These are phyloP conservation scores for Sparassis latifolia DNA, from an alignment of 1,284 basidiomycete species.

Conservation along the genomic window DNA sequence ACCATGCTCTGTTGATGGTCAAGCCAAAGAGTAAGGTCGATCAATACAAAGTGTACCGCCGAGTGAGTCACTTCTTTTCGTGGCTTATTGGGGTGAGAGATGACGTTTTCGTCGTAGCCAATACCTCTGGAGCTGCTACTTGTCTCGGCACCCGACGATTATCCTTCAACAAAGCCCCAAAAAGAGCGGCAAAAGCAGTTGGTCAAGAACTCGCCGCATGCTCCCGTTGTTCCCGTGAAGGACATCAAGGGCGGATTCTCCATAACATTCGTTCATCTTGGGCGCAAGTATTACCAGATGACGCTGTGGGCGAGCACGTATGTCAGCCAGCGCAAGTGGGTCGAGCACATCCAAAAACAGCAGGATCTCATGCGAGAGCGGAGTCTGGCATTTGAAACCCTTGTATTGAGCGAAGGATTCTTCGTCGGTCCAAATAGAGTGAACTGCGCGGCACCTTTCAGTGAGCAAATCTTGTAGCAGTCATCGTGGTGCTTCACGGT, in stretches of 20 bases:
- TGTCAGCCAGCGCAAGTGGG: constrained; percentile 88
- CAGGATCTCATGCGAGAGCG: constrained; percentile 82
- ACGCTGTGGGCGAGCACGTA: constrained; percentile 91
- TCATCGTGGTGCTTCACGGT: neutral
- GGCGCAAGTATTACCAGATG: constrained; percentile 88
- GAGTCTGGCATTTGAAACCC: constrained; percentile 84
- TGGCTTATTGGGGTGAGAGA: constrained; percentile 4
- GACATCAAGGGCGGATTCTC: constrained; percentile 87
- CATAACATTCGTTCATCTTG: constrained; percentile 91
- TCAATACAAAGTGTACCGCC: constrained; percentile 90
- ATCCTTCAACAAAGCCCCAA: constrained; percentile 16
- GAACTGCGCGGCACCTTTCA: constrained; percentile 92
- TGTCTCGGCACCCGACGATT: constrained; percentile 78
- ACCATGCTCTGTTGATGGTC: constrained; percentile 94
- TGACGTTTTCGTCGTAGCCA: constrained; percentile 45
- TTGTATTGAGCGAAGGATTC: constrained; percentile 82
- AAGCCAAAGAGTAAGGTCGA: constrained; percentile 93
- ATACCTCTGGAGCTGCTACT: constrained; percentile 94
- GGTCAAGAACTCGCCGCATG: constrained; percentile 26
- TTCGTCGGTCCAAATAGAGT: constrained; percentile 81
- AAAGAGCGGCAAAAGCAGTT: constrained; percentile 21
- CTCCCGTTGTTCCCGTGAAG: constrained; percentile 30
- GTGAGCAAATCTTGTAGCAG: constrained; percentile 42
- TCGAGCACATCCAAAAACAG: constrained; percentile 88
- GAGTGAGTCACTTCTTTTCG: constrained; percentile 45